phyloP scores from a whole-genome alignment of 257 asterid genomes.

The Anisodus acutangulus region DNA sequence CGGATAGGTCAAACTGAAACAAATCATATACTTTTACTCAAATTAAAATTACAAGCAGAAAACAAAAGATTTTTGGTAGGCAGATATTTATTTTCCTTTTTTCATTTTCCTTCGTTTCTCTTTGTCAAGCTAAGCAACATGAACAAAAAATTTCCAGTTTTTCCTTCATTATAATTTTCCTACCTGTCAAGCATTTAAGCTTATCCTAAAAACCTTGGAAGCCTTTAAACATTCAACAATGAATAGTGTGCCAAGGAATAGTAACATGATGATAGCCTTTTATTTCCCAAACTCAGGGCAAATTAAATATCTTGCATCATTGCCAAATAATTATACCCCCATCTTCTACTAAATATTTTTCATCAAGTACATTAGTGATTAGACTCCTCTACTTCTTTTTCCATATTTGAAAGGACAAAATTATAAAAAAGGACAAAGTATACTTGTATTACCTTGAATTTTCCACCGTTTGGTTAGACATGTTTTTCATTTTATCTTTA shows the following conservation, averaged over 20 bases:
- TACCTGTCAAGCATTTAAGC: background rate
- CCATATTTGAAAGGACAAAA: background rate
- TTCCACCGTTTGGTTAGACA: background rate
- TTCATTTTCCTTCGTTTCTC: background rate
- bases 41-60: background rate
- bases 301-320: background rate
- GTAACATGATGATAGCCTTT: background rate
- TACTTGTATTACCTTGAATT: background rate
- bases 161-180: background rate
- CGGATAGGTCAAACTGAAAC: background rate
- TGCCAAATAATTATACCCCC: background rate
- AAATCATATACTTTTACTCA: background rate
- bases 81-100: background rate
- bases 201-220: background rate
- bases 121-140: background rate
- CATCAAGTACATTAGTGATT: background rate
- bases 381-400: too few species aligned
- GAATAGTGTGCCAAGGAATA: background rate
- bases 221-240: background rate
- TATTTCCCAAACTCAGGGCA: background rate
- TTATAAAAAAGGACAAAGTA: background rate
- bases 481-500: background rate
- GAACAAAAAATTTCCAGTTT: background rate
- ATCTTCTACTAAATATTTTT: background rate
- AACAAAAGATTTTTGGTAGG: background rate